These are phyloP conservation scores for Conringia planisiliqua DNA, from an alignment of 345 rosid genomes.

Conservation along the genomic window DNA sequence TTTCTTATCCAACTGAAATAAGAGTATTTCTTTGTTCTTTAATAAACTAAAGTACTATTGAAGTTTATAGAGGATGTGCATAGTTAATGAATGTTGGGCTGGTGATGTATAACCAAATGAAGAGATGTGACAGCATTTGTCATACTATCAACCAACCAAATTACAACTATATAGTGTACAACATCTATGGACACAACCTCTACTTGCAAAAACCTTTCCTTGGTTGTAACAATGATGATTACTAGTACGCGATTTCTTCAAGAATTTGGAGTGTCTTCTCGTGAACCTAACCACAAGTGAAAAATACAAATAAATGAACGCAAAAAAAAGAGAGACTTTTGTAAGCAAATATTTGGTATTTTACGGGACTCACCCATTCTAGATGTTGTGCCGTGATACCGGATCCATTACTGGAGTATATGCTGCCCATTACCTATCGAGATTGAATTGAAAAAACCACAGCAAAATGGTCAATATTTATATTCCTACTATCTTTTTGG, in stretches of 20 bases:
- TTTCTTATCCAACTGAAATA: not conserved
- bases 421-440: constrained; percentile 82
- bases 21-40: too few species aligned
- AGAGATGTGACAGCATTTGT: not conserved
- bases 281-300: constrained; percentile 58
- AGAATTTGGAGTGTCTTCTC: constrained; percentile 80
- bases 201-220: not conserved
- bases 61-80: not conserved
- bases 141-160: not conserved
- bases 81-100: not conserved
- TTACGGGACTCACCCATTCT: constrained; percentile 66
- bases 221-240: not conserved
- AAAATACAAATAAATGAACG: not conserved
- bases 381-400: constrained; percentile 94
- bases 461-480: not conserved
- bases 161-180: constrained; percentile 1
- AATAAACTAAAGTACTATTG: not conserved
- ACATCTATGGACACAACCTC: not conserved
- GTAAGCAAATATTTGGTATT: not conserved
- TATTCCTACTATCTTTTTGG: not conserved
- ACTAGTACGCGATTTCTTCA: constrained; percentile 79
- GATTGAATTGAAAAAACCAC: constrained; percentile 4
- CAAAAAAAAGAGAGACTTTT: not conserved
- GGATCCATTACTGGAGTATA: constrained; percentile 71
- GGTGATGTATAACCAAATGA: not conserved